These are phyloP conservation scores for Chloranthus sessilifolius DNA, from an alignment of 164 flowering plant genomes.

Conservation along the genomic window DNA sequence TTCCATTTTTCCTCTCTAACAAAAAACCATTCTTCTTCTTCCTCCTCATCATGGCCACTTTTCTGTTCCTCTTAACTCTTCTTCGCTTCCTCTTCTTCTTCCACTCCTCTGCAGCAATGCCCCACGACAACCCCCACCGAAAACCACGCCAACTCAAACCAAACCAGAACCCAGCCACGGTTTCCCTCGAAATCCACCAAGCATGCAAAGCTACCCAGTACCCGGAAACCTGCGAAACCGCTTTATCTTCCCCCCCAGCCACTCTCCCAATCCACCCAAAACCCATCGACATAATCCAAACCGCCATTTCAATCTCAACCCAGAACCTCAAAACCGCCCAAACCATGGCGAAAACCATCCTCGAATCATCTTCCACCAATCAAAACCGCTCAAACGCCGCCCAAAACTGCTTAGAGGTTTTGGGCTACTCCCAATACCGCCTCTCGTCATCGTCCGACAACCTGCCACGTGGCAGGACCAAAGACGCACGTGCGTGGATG, in stretches of 20 bases:
- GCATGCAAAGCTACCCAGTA: constrained; percentile 73
- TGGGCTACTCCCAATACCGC: constrained; percentile 39
- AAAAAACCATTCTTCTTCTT: no score
- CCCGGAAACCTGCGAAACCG: constrained; percentile 39
- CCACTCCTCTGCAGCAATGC: constrained; percentile 3
- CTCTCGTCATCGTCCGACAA: constrained; percentile 18
- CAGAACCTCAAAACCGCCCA: constrained; percentile 45
- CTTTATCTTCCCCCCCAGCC: constrained; percentile 19
- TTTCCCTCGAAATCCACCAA: constrained; percentile 23
- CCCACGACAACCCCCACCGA: neutral
- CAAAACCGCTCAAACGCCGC: constrained; percentile 57
- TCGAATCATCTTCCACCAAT: constrained; percentile 36
- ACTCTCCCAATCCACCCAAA: constrained; percentile 27
- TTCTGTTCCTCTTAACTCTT: constrained; percentile 26
- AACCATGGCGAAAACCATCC: constrained; percentile 39
- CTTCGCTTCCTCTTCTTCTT: constrained; percentile 24
- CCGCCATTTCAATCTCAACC: constrained; percentile 39
- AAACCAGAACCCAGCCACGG: neutral
- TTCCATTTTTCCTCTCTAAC: no score
- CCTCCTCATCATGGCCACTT: constrained; percentile 27
- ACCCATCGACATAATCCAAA: constrained; percentile 37
- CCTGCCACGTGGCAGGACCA: constrained; percentile 31
- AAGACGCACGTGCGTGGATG: constrained; percentile 75
- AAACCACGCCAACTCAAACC: neutral
- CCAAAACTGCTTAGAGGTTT: constrained; percentile 43